Base-by-base conservation (phyloP, 2,329 filamentous ascomycete species). In the Cercospora zeina region DNA sequence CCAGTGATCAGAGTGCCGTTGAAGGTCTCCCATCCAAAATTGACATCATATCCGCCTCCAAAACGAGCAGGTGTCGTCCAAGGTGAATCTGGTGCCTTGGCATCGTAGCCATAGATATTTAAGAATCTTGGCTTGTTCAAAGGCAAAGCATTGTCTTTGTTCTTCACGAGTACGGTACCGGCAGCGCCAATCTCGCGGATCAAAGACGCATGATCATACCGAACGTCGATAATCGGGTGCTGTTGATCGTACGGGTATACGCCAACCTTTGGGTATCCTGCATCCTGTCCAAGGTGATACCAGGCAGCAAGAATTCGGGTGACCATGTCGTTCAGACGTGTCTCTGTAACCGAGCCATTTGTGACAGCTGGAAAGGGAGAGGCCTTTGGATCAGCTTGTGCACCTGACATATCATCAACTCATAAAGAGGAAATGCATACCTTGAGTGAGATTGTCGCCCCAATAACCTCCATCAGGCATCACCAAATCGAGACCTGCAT, bases 401-500 rank as follows among this genome's bases (percentile, higher is more conserved):
- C 5, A 14, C 27, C 42, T 47, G 21, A 4, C 30, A 34, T 21
- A 21, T 2, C 4, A 1, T 34, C 30, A 34, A 24, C 16, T 34
- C 11, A 5, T 16, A 5, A 4, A 14, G 11, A 16, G 14, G 8
- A 8, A 9, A 14, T 8, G 21, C n/a, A 1, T 53, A 53, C 49
- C 49, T 3, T 79, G 56, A 1, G 80, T 72, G 16, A 74, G 61
- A 37, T 76, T n/a, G 77, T 76, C 72, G 1, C 49, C 71, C 70
- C 69, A 72, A 42, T 68, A 69, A 2, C 65, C 70, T 11, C 65
- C 68, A 34, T 70, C 65, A 13, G 87, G 87, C 87, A 89, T 89
- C 1, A 81, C 78, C 82, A 89, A 86, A 65, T 89, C 87, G 1
- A 89, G 75, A 0, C 87, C 87, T 27, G 83, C 80, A 47, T 87